Evolutionary conservation across 306 rosid genomes (phyloP), one percentile per base, ranked within the genome.

Genomic region (Albizia julibrissin): DNA sequence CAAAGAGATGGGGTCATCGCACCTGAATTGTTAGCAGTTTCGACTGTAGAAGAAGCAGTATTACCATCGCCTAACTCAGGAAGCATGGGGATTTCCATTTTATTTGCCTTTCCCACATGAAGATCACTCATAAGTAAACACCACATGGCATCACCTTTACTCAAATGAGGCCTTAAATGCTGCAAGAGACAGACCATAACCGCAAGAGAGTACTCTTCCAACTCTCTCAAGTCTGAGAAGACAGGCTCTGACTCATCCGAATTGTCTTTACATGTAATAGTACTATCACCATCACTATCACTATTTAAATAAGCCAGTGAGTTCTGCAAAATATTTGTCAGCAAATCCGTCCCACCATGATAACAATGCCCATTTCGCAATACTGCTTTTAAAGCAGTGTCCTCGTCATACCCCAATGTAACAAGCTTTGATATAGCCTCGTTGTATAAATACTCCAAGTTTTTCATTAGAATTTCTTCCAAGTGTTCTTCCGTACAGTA

Each of bases 131-230:
- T 88, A 56, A 91, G 91, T 88, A 93, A 86, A 81, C 98, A 91
- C 94, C 97, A 90, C 93, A 93, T 90, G 37, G 94, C 97, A 86
- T 93, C 97, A 11, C 93, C 91, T 84, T 82, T 89, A 74, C 87
- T 87, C 89, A 93, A 87, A 74, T 88, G 86, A 1, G 90, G 93
- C 76, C 91, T 91, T 71, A 89, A 78, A 54, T 88, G 93, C 58
- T 85, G 93, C 87, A 93, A 84, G 84, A 91, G 77, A 69, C 89
- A 88, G 66, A 91, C 91, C 91, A 91, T 89, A 26, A 87, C 87
- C 0, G 90, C 89, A 12, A 93, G 87, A 8, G 93, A 79, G 75
- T 83, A 91, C 87, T 86, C 91, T 86, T 84, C 87, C 69, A 93
- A 66, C 81, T 93, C 91, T 87, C 79, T 90, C 83, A 93, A 84